Base-by-base conservation (phyloP, 1,139 yeast species). In the Debaryomycetaceae sp. region DNA sequence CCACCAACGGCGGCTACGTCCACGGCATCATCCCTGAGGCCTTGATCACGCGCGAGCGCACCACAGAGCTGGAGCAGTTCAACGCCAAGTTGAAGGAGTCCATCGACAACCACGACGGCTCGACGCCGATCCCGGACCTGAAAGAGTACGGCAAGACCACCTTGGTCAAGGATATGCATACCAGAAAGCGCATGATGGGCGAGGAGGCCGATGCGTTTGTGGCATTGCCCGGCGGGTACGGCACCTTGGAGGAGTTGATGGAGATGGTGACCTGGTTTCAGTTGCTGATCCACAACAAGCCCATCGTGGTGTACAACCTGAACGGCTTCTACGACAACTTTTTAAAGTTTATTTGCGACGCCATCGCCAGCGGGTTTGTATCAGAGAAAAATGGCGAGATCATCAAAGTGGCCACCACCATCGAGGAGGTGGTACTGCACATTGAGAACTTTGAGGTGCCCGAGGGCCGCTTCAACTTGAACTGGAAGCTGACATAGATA, bases 161-260 rank as follows among this genome's bases (percentile, higher is more conserved):
- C 1, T 65, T 86, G 45, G 96, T 86, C 4, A 72, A 75, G 34
- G 95, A 85, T 49, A 86, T 86, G 95, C 96, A 86, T 57, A 82
- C 94, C 3, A 72, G 96, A 51, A 86, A 86, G 63, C 69, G 80
- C 51, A 51, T 83, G 65, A 86, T 86, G 96, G 94, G 89, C 12
- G 72, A 75, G 49, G 88, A 82, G 53, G 79, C 93, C n/a, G 78
- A 78, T 44, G 95, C 93, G 0, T 86, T 86, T 53, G 75, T 86
- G 31, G 95, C 95, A 1, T 66, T 86, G 59, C 95, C 96, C 12
- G 96, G 96, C 39, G 96, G 96, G 9, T 85, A 79, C 53, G 96
- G 95, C 33, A 85, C 95, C 4, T 61, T 85, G 48, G 96, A 86
- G 58, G 96, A 86, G 58, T 67, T 86, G 41, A 79, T 86, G 79